These are phyloP conservation scores for Asparagopsis taxiformis DNA, from an alignment of 31 red algal species.

Conservation along the genomic window DNA sequence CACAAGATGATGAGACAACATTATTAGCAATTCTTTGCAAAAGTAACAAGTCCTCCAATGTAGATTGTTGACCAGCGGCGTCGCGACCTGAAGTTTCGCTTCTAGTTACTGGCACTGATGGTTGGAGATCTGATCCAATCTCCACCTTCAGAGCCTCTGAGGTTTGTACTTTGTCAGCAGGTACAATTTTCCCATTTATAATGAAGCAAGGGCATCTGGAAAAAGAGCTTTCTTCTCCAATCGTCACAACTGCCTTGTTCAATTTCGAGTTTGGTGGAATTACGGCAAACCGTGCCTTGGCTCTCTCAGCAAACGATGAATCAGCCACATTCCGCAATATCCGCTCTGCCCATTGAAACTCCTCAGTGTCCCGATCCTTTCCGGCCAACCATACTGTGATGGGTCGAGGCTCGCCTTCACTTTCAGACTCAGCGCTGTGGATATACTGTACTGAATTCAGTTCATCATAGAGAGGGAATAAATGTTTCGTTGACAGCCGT, in stretches of 20 bases:
- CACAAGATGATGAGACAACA: conserved; percentile 3
- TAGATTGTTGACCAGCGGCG: conserved; percentile 20
- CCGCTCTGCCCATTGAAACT: conserved; percentile 12
- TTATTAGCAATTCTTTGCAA: background rate
- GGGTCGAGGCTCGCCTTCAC: background rate
- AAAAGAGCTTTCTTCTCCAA: background rate
- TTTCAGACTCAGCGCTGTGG: background rate
- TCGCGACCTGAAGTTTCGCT: conserved; percentile 15
- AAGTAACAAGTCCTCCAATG: background rate
- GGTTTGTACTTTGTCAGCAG: conserved; percentile 1
- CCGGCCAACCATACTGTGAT: conserved; percentile 45
- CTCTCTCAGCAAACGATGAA: conserved; percentile 3
- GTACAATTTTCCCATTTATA: conserved; percentile 40
- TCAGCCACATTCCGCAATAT: conserved; percentile 9
- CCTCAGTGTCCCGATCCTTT: background rate
- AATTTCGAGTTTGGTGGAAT: conserved; percentile 8
- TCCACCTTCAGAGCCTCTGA: conserved; percentile 46
- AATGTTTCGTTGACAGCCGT: conserved; percentile 7
- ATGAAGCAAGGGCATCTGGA: conserved; percentile 6
- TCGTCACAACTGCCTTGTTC: conserved; percentile 15
- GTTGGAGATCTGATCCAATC: conserved; percentile 32
- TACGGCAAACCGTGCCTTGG: conserved; percentile 39
- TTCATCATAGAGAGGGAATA: conserved; percentile 12
- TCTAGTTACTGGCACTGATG: background rate
- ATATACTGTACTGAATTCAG: conserved; percentile 13